Base-by-base conservation (phyloP, 352 stramenopile species). In the Pythium brassicae region DNA sequence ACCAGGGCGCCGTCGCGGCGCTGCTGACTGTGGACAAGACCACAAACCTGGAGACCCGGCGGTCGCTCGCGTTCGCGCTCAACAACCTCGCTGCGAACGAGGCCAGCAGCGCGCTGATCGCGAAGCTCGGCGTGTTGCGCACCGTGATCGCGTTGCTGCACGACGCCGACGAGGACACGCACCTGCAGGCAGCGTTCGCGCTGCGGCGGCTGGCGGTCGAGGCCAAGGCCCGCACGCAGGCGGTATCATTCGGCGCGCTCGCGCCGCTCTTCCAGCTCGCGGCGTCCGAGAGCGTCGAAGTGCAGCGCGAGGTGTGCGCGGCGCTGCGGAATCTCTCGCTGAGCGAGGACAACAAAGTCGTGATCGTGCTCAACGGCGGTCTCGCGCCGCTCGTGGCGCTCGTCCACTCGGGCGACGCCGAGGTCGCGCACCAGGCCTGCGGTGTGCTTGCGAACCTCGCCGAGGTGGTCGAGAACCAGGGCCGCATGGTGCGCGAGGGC, bases 401-500 rank as follows among this genome's bases (percentile, higher is more conserved):
- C 8, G 71, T 96, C 4, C 91, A 98, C 64, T 95, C 85, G 12
- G 74, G 85, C 8, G 94, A 98, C 62, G 75, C 74, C 37, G 92
- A 98, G 68, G 85, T 97, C 4, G 85, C 89, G 3, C 94, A 98
- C 55, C 92, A 98, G 59, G 75, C 82, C 0, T 89, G 81, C 34
- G 90, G 92, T 23, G 87, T 98, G 5, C 78, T 98, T 2, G 94
- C 94, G 2, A 98, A 98, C 55, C 71, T 98, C 11, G 92, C 92
- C 2, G 92, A 98, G 69, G 83, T 95, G 2, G 74, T 97, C 37
- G 92, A 98, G 62, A 98, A 98, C 69, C 96, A 98, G 62, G 83
- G 87, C 20, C 66, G 75, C 14, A 98, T 99, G 95, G 94, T 98
- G 5, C 89, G 98, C 40, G 74, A 94, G 57, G 96, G 95, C 42